Conservation (phyloP, 345 rosid genomes). For the Pistacia integerrima region DNA sequence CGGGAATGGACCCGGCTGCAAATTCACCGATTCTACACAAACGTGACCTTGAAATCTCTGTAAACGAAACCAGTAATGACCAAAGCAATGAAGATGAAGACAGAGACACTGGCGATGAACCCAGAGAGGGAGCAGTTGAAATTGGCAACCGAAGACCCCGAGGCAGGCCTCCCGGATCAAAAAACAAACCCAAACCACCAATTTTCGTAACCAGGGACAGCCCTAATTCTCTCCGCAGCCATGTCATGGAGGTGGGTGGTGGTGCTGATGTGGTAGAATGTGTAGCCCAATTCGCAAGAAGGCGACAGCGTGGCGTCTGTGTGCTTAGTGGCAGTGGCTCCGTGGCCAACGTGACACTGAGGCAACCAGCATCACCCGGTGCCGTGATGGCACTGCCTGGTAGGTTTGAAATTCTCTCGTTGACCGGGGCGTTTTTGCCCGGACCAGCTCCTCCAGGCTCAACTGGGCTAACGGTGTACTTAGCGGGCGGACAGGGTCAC, state of each 20-base stretch:
- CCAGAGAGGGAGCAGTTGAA: slow-evolving; percentile 70
- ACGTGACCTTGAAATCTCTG: slow-evolving; percentile 48
- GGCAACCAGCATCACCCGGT: slow-evolving; percentile 79
- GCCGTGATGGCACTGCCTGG: slow-evolving; percentile 76
- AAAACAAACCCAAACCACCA: slow-evolving; percentile 80
- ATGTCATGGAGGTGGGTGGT: slow-evolving; percentile 68
- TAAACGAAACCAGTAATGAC: slow-evolving; percentile 29
- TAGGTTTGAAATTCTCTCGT: slow-evolving; percentile 73
- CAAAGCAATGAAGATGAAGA: slow-evolving; percentile 51
- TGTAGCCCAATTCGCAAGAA: slow-evolving; percentile 70
- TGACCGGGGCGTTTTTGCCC: slow-evolving; percentile 79
- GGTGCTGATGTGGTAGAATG: slow-evolving; percentile 80
- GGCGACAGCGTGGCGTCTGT: slow-evolving; percentile 80
- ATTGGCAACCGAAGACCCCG: slow-evolving; percentile 68
- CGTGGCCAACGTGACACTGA: slow-evolving; percentile 78
- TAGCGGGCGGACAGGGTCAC: slow-evolving; percentile 80
- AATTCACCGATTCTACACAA: slow-evolving; percentile 51
- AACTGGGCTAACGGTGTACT: slow-evolving; percentile 75
- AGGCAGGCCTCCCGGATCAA: slow-evolving; percentile 87
- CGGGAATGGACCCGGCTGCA: slow-evolving; percentile 53
- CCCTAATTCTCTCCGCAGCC: slow-evolving; percentile 87
- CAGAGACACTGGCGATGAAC: slow-evolving; percentile 57
- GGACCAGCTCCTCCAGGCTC: slow-evolving; percentile 92
- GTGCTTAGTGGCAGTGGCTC: slow-evolving; percentile 80
- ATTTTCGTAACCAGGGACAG: slow-evolving; percentile 78